These are phyloP conservation scores for Ceratobasidium sp. DNA, from an alignment of 1,284 basidiomycete genomes.

Conservation along the genomic window DNA sequence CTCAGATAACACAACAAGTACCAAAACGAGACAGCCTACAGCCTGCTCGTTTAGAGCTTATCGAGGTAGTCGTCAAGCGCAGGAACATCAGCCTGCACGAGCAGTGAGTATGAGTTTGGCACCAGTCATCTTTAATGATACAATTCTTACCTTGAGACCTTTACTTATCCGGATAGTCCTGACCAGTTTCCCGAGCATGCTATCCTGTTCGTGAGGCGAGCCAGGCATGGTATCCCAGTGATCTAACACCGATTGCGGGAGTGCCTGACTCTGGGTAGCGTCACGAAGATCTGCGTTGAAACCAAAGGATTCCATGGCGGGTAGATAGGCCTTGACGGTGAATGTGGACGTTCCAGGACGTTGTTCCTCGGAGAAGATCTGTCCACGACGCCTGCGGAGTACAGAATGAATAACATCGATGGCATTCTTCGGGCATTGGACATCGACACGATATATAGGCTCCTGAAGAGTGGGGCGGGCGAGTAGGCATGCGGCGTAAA, in stretches of 20 bases:
- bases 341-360: too few relatives aligned
- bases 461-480: conserved; percentile 95
- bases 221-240: conserved; percentile 72
- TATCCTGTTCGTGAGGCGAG: conserved; percentile 84
- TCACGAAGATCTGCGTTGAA: conserved; percentile 78
- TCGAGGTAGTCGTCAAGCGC: conserved; percentile 91
- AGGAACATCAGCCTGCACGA: conserved; percentile 82
- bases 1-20: conserved; percentile 17
- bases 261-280: conserved; percentile 96
- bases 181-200: conserved; percentile 92
- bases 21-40: background rate
- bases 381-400: too few relatives aligned
- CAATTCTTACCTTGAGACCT: conserved; percentile 82
- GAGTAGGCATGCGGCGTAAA: conserved; percentile 95
- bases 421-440: too few relatives aligned
- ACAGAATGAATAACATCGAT: too few relatives aligned
- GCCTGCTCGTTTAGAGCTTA: conserved; percentile 66
- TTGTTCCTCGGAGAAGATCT: too few relatives aligned
- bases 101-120: conserved; percentile 47
- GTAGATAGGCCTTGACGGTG: too few relatives aligned
- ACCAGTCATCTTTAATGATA: conserved; percentile 14
- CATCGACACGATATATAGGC: conserved; percentile 97
- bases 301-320: too few relatives aligned
- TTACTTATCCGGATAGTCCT: conserved; percentile 89
- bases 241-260: conserved; percentile 82